These are phyloP conservation scores for Ophiostoma piceae DNA, from an alignment of 2,329 filamentous ascomycete species.

Conservation along the genomic window DNA sequence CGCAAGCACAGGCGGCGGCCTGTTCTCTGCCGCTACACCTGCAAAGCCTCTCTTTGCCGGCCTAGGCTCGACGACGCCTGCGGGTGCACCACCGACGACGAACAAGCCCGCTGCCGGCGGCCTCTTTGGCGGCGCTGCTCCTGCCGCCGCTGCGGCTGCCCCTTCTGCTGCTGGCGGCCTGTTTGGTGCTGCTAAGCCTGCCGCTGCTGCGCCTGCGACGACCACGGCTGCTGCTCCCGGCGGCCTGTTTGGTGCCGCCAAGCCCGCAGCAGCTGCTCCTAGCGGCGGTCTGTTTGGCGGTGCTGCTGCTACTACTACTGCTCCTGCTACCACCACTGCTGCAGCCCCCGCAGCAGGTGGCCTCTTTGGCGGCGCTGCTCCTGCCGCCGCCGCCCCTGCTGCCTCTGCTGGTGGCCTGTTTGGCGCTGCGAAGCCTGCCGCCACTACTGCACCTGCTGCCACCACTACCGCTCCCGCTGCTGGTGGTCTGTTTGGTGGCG, in stretches of 20 bases:
- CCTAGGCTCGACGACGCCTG: constrained; percentile 51
- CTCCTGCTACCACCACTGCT: neutral
- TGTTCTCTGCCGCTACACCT: constrained; percentile 36
- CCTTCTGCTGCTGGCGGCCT: constrained; percentile 21
- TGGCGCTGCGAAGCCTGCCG: neutral
- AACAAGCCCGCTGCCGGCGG: constrained; percentile 31
- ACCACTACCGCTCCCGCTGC: neutral
- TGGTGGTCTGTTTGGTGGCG: neutral
- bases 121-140: constrained; percentile 21
- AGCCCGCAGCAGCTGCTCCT: neutral
- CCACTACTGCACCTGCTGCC: neutral
- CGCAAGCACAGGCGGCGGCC: constrained; percentile 7
- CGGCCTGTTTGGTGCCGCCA: neutral
- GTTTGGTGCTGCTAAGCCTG: constrained; percentile 14
- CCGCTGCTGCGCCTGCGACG: constrained; percentile 17
- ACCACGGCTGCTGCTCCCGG: neutral
- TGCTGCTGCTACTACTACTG: constrained; percentile 9
- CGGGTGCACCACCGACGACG: constrained; percentile 48
- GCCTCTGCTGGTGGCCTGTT: neutral
- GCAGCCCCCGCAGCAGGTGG: neutral
- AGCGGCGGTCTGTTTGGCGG: constrained; percentile 10
- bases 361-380: neutral
- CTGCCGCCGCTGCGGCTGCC: constrained; percentile 23
- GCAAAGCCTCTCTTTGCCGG: constrained; percentile 44
- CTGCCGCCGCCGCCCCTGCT: neutral